Percentiles rank a stretch among this genome's conserved stretches.
phyloP scores from a whole-genome alignment of 2,329 filamentous ascomycete species.

The Xylaria sp. region DNA sequence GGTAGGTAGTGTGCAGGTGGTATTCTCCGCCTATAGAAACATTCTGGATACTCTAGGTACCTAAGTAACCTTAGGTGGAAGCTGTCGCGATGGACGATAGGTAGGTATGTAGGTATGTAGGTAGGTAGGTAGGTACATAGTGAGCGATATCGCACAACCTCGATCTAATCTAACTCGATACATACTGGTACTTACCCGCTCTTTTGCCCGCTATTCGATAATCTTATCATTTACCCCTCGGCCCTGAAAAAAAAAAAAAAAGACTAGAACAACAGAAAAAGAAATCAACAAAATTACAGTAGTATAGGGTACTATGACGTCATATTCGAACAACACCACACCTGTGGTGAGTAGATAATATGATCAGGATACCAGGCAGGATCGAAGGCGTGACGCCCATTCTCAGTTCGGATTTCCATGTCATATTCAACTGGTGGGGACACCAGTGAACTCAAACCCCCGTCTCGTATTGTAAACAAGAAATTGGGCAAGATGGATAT shows the following conservation, averaged over 20 bases:
- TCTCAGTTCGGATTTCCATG: too few species aligned
- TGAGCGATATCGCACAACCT: slow-evolving; percentile 22
- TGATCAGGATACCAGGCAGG: too few species aligned
- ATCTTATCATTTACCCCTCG: slow-evolving; percentile 1
- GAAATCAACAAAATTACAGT: too few species aligned
- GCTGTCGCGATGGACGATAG: not conserved
- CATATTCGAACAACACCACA: not conserved
- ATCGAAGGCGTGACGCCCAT: too few species aligned
- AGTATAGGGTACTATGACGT: not conserved
- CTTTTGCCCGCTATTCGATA: not conserved
- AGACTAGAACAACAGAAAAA: not conserved
- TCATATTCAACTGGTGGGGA: too few species aligned
- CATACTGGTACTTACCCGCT: not conserved
- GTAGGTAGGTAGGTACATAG: too few species aligned
- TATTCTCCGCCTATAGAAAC: slow-evolving; percentile 14
- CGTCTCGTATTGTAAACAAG: not conserved
- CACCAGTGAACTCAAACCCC: not conserved
- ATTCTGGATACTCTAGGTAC: not conserved
- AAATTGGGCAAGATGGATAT: not conserved
- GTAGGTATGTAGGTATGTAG: too few species aligned
- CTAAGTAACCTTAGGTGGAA: not conserved
- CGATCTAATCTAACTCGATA: not conserved
- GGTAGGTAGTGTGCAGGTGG: not conserved
- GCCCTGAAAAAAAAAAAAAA: not conserved
- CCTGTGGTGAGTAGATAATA: too few species aligned